phyloP scores from a whole-genome alignment of 352 stramenopile species.

The Globisporangium yorkense region DNA sequence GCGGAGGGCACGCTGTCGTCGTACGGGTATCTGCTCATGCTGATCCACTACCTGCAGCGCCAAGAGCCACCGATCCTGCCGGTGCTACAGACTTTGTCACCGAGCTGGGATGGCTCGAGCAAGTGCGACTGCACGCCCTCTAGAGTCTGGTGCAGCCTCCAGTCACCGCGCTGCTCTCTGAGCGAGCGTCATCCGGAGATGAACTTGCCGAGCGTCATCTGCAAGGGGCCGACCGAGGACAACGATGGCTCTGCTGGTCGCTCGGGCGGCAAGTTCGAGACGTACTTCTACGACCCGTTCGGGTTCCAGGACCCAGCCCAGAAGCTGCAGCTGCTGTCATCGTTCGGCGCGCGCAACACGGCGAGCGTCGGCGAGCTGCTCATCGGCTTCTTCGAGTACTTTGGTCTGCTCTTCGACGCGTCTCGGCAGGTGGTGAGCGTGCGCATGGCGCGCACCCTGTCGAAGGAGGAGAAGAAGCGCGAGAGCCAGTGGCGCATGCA shows the following conservation, averaged over 20 bases:
- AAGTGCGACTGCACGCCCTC: conserved; percentile 23
- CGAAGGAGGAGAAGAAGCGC: conserved; percentile 72
- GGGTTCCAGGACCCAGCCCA: conserved; percentile 39
- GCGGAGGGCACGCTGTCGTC: conserved; percentile 77
- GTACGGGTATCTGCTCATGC: conserved; percentile 81
- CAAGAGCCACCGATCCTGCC: conserved; percentile 66
- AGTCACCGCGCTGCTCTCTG: conserved; percentile 29
- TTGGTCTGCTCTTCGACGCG: conserved; percentile 63
- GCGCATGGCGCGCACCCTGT: conserved; percentile 54
- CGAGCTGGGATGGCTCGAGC: conserved; percentile 40
- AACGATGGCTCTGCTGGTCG: conserved; percentile 16
- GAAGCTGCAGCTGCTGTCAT: conserved; percentile 33
- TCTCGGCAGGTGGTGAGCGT: conserved; percentile 63
- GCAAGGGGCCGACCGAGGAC: conserved; percentile 40
- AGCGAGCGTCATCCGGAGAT: conserved; percentile 29
- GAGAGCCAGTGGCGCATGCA: conserved; percentile 68
- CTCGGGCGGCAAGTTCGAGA: conserved; percentile 46
- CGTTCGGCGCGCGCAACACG: conserved; percentile 42
- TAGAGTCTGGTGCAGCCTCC: conserved; percentile 12
- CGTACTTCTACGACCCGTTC: conserved; percentile 83
- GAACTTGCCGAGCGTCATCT: conserved; percentile 45
- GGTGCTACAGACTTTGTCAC: conserved; percentile 57
- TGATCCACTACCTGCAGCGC: conserved; percentile 81
- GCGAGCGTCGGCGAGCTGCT: conserved; percentile 59
- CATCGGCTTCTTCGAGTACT: conserved; percentile 74